Evolutionary conservation across 2,329 filamentous ascomycete genomes (phyloP).

Genomic region (Penicillium sp.): DNA sequence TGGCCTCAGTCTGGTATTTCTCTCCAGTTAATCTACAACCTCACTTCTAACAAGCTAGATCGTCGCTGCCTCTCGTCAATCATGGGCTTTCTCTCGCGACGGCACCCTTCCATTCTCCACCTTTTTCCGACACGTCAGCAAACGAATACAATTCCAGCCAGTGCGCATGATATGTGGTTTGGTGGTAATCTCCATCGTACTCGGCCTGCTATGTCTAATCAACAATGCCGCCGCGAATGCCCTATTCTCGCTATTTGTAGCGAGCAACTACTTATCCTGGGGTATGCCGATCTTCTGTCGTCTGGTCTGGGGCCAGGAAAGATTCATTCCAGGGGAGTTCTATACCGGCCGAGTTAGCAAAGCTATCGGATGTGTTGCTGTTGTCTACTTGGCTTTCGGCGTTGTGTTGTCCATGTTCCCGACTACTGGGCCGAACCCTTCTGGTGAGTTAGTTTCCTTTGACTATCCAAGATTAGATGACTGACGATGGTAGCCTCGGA

Average conservation of each 20-base stretch:
- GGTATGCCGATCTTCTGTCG: conserved; percentile 58
- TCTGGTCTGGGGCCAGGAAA: conserved; percentile 56
- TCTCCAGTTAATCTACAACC: neutral
- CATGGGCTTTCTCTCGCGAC: conserved; percentile 63
- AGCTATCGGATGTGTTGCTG: conserved; percentile 54
- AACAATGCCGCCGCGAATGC: conserved; percentile 57
- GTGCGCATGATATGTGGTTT: conserved; percentile 57
- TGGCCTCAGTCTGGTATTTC: conserved; percentile 52
- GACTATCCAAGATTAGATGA: neutral
- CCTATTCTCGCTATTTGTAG: conserved; percentile 56
- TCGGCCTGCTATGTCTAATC: conserved; percentile 60
- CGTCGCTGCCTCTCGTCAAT: conserved; percentile 59
- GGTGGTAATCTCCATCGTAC: conserved; percentile 50
- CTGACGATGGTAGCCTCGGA: conserved; percentile 32
- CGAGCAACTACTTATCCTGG: conserved; percentile 62
- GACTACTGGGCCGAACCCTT: conserved; percentile 53
- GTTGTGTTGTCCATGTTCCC: conserved; percentile 61
- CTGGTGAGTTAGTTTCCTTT: conserved; percentile 30
- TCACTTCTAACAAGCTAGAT: conserved; percentile 33
- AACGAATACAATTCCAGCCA: conserved; percentile 57
- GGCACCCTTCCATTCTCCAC: conserved; percentile 60
- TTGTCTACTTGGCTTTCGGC: conserved; percentile 56
- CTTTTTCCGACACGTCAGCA: conserved; percentile 58
- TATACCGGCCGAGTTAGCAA: conserved; percentile 56
- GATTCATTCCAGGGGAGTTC: conserved; percentile 59